A percentile compares a stretch with the other conserved stretches of the same genome.
Evolutionary conservation across 495 filamentous ascomycete genomes (phyloP).

Genomic region (Podospora fimiseda): DNA sequence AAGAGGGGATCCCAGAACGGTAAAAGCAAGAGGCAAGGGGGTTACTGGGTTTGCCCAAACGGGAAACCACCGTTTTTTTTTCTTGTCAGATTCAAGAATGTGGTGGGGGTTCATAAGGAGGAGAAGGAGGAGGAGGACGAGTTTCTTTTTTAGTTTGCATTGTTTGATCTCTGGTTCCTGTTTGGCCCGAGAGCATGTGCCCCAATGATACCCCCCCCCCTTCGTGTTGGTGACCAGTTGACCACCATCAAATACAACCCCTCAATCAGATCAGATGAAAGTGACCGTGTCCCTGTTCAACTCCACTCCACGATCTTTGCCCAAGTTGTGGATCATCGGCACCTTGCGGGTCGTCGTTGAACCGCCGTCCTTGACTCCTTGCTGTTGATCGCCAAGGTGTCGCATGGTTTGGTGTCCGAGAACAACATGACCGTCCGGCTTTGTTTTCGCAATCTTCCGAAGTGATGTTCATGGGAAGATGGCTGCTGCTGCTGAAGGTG

Average conservation of each 20-base stretch:
- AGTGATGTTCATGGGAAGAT: not conserved
- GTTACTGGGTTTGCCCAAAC: slow-evolving; percentile 5
- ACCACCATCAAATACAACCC: not conserved
- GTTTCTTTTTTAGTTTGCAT: not conserved
- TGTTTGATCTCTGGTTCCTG: slow-evolving; percentile 3
- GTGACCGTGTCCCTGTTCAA: not conserved
- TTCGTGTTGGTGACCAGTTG: not conserved
- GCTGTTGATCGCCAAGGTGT: slow-evolving; percentile 8
- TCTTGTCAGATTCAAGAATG: not conserved
- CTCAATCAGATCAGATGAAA: not conserved
- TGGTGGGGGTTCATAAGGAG: not conserved
- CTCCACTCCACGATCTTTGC: slow-evolving; percentile 10
- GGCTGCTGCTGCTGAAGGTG: not conserved
- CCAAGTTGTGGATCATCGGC: slow-evolving; percentile 7
- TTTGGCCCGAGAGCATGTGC: not conserved
- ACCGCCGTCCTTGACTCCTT: not conserved
- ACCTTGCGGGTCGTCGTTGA: not conserved
- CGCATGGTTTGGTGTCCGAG: not conserved
- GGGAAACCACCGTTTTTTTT: slow-evolving; percentile 4
- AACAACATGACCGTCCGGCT: not conserved
- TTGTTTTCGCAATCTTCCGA: not conserved
- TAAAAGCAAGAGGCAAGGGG: too few species aligned
- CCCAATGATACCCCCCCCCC: not conserved
- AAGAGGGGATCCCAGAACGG: too few species aligned
- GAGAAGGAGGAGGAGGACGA: not conserved